Evolutionary conservation across 2,329 filamentous ascomycete genomes (phyloP), one percentile per base, ranked within the genome.

Genomic region (Didymosphaeria variabile): DNA sequence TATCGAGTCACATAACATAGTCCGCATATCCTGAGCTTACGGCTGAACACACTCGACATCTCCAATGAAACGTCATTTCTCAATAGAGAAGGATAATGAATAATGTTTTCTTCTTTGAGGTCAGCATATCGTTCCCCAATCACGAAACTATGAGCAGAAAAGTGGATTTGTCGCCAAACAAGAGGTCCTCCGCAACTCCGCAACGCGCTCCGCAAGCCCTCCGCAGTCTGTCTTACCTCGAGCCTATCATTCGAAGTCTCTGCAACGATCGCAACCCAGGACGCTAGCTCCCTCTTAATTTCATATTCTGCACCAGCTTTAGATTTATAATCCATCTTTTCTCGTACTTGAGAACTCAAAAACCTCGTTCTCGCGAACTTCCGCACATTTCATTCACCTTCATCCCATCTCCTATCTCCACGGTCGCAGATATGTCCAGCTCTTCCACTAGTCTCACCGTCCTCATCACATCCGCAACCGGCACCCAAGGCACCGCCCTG

Each of bases 111-210:
- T n/a, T n/a, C n/a, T n/a, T n/a, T 6, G 26, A 29, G 26, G 26
- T 4, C 2, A 29, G 26, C 26, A 29, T 29, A 29, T 29, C 26
- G 6, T 2, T 29, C 6, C 6, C 26, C 26, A 2, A 29, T 29
- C 6, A 29, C 6, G 6, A 5, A 29, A 29, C n/a, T 29, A 29
- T 29, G 6, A 29, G 26, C 26, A 36, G 9, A 36, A 15, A 12
- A 7, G 34, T 40, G 17, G 17, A 19, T 40, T n/a, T n/a, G 10
- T 40, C 17, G 38, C 13, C 38, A 19, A 40, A 40, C 17, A 7
- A 40, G 15, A 19, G 17, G 38, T 47, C 45, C 45, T 47, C 45
- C 45, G 45, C 45, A 47, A 47, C 23, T 47, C 45, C 45, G 45
- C 45, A 40, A 47, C 17, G 6, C 17, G 10, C 34, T 36, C 34